Percentiles rank a stretch among this genome's conserved stretches.
phyloP scores from a whole-genome alignment of 805 yeast genomes.

The Yarrowia deformans region DNA sequence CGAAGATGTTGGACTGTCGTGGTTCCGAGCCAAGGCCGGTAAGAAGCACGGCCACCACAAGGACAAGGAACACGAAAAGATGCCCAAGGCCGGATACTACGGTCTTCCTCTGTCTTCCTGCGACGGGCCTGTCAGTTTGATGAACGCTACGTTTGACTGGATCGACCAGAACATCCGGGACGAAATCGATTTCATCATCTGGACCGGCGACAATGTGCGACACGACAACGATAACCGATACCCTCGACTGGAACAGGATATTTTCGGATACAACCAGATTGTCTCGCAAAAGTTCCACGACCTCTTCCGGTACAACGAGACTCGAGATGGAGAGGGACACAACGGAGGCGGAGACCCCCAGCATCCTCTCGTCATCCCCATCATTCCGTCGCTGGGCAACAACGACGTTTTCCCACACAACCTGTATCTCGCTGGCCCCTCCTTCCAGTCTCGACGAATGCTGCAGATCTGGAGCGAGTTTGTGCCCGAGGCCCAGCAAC shows the following conservation, averaged over 20 bases:
- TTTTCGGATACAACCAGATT: conserved; percentile 69
- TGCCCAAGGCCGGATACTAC: conserved; percentile 61
- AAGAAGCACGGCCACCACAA: conserved; percentile 47
- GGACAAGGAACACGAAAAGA: conserved; percentile 47
- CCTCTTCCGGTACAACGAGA: conserved; percentile 47
- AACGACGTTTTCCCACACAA: conserved; percentile 92
- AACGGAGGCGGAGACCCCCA: conserved; percentile 37
- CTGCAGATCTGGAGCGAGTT: conserved; percentile 75
- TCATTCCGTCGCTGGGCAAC: conserved; percentile 81
- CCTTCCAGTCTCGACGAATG: conserved; percentile 82
- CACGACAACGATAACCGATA: conserved; percentile 78
- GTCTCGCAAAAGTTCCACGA: conserved; percentile 62
- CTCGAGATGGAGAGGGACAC: conserved; percentile 38
- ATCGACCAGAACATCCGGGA: conserved; percentile 67
- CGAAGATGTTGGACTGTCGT: background rate
- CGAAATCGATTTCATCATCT: conserved; percentile 81
- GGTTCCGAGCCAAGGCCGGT: conserved; percentile 12
- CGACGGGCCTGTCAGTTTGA: conserved; percentile 71
- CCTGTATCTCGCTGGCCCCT: conserved; percentile 84
- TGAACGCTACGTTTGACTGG: conserved; percentile 73
- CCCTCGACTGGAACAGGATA: conserved; percentile 78
- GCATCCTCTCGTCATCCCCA: conserved; percentile 47
- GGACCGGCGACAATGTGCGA: conserved; percentile 91
- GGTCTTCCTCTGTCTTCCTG: conserved; percentile 83
- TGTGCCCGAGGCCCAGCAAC: conserved; percentile 79